Evolutionary conservation across 2,329 filamentous ascomycete genomes (phyloP), one percentile per base, ranked within the genome.

Genomic region (Exutisphaerella laricina): DNA sequence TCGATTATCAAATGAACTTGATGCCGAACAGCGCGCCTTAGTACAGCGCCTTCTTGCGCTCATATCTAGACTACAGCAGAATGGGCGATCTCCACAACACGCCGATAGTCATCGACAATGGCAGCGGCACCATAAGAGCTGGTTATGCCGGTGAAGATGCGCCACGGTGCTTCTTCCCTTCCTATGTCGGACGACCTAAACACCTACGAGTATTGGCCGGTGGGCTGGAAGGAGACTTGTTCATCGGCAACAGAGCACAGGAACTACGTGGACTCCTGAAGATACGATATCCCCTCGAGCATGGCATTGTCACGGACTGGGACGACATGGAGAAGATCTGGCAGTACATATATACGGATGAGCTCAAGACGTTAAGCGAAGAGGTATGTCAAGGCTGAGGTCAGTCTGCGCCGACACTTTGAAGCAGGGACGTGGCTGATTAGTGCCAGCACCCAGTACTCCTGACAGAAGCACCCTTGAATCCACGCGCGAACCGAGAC

Each of bases 261-360:
- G 89, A 97, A 62, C 75, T 95, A 60, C 81, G 90, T 60, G 92
- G 92, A 3, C 72, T 98, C 49, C 76, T 98, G 57, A 98, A 97
- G 77, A 96, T 98, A 58, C 78, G 82, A 54, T 97, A 97, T 65
- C 92, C 92, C 32, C 72, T 98, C 42, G 92, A 97, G 70, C 92
- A 98, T 66, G 92, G 92, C 57, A 94, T 98, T 59, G 92, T 98
- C 51, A 98, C 92, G 56, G 88, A 98, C 68, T 98, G 92, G 92
- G 92, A 97, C 64, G 92, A 98, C 63, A 98, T 98, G 92, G 92
- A 98, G 73, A 82, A 88, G 71, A 98, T 98, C 69, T 98, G 92
- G 92, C 86, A 94, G 60, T 92, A 94, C 62, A 88, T 98, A 40
- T 98, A 97, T 66, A 86, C 86, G 45, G 90, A 96, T 62, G 92